Evolutionary conservation across 331 rosid species (phyloP), one percentile per base, ranked within the genome.

Genomic region (Acacia concinna): DNA sequence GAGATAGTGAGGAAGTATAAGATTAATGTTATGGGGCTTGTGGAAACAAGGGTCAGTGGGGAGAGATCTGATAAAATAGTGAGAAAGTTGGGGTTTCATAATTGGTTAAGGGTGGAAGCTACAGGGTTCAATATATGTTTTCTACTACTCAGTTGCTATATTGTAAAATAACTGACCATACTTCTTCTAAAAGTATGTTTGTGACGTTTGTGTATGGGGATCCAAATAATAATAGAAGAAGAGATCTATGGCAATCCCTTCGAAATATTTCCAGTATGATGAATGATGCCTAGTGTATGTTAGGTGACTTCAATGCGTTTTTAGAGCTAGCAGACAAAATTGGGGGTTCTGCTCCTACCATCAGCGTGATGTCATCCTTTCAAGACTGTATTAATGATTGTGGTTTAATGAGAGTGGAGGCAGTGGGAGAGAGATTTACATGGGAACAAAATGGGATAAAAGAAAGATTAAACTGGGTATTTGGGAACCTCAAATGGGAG

Each of bases 241-340:
- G 49, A 3, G 17, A 13, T 1, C n/a, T 47, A 0, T 47, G 54
- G 54, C 0, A 17, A 0, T 14, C 20, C 17, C 1, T 47, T 0
- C 4, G 20, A 4, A 1, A 12, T 1, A 15, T 44, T 3, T 3
- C 4, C 0, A 10, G 3, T 2, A 0, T 0, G 0, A 15, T 44
- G 4, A 4, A 13, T 2, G 3, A 0, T 2, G 1, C 51, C 1
- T 13, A 20, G 1, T 44, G 51, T 38, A 20, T 14, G 0, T 12
- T 44, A 2, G n/a, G 51, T 0, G 20, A 47, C 5, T 47, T 47
- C 4, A 47, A 47, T 17, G 7, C 54, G 2, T 44, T 12, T 1
- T 2, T 44, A 0, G 20, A 13, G 3, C 5, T 20, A 13, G 1
- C 35, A 12, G 51, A 44, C 51, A 44, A 44, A 14, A 13, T 12